A percentile compares a stretch with the other conserved stretches of the same genome.
Evolutionary conservation across 805 yeast genomes (phyloP).

Genomic region (Metschnikowia koreensis): DNA sequence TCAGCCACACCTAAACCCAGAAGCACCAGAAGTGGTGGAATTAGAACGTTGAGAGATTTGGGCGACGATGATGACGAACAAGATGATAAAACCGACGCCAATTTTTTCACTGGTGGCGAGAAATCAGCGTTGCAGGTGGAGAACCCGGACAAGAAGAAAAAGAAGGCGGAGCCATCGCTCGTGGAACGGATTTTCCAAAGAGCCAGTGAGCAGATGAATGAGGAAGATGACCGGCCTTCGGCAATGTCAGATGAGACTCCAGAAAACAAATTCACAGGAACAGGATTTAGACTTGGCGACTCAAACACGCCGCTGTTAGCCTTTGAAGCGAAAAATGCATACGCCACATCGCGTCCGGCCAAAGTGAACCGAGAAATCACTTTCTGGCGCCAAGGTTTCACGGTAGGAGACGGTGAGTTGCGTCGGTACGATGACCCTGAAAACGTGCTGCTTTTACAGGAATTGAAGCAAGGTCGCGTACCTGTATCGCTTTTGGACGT

Average conservation of each 20-base stretch:
- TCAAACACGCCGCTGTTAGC: constrained; percentile 37
- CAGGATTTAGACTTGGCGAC: constrained; percentile 54
- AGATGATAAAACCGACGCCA: constrained; percentile 52
- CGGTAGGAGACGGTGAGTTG: constrained; percentile 87
- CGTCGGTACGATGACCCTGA: constrained; percentile 88
- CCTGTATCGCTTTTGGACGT: constrained; percentile 83
- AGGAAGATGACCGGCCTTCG: constrained; percentile 36
- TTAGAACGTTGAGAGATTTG: constrained; percentile 41
- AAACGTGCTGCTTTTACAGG: constrained; percentile 74
- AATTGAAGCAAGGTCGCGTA: constrained; percentile 86
- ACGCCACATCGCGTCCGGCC: constrained; percentile 22
- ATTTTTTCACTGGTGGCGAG: constrained; percentile 68
- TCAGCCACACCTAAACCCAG: not conserved
- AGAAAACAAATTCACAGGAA: constrained; percentile 42
- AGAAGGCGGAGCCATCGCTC: constrained; percentile 37
- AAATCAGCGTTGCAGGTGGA: constrained; percentile 79
- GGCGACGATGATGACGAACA: constrained; percentile 47
- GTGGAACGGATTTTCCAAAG: constrained; percentile 67
- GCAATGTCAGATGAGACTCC: constrained; percentile 22
- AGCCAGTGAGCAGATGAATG: constrained; percentile 49
- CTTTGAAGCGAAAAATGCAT: constrained; percentile 31
- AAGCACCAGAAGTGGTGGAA: constrained; percentile 19
- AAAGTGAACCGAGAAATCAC: constrained; percentile 80
- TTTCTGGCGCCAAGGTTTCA: constrained; percentile 96
- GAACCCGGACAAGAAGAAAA: constrained; percentile 55